Evolutionary conservation across 805 yeast genomes (phyloP).

Genomic region (Tetrapisispora namnaoensis): DNA sequence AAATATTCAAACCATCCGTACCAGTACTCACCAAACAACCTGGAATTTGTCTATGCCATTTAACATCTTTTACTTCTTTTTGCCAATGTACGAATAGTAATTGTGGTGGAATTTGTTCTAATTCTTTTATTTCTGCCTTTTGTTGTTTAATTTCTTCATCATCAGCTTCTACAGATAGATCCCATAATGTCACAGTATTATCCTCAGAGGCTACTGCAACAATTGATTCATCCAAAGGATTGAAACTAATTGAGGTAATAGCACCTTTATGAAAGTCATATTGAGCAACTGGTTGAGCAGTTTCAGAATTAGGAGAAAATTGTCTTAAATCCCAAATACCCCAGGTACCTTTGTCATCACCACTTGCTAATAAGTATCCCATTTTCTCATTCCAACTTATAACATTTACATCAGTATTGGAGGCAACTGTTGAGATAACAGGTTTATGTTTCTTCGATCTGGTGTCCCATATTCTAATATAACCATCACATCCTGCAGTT

Average conservation of each 20-base stretch:
- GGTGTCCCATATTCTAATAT: conserved; percentile 87
- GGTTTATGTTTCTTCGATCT: conserved; percentile 88
- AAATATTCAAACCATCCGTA: conserved; percentile 83
- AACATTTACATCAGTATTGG: conserved; percentile 81
- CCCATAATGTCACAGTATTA: conserved; percentile 96
- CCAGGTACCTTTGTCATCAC: conserved; percentile 97
- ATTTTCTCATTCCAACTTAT: conserved; percentile 90
- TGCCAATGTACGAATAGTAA: conserved; percentile 97
- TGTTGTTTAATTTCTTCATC: conserved; percentile 92
- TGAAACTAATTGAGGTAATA: conserved; percentile 86
- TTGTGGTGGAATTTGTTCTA: conserved; percentile 90
- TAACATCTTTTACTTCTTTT: conserved; percentile 91
- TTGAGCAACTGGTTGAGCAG: conserved; percentile 74
- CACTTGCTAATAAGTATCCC: conserved; percentile 81
- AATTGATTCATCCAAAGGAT: conserved; percentile 91
- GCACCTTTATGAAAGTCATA: conserved; percentile 93
- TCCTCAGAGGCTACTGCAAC: conserved; percentile 95
- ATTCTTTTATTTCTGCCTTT: conserved; percentile 62
- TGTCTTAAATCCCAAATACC: conserved; percentile 95
- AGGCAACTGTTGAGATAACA: conserved; percentile 74
- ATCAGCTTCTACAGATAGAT: conserved; percentile 95
- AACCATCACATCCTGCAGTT: conserved; percentile 86
- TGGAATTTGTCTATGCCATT: conserved; percentile 96
- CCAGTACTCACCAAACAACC: conserved; percentile 94
- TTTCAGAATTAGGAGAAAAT: conserved; percentile 45